phyloP scores from a whole-genome alignment of 2,329 filamentous ascomycete species.

The Fusarium hostae region DNA sequence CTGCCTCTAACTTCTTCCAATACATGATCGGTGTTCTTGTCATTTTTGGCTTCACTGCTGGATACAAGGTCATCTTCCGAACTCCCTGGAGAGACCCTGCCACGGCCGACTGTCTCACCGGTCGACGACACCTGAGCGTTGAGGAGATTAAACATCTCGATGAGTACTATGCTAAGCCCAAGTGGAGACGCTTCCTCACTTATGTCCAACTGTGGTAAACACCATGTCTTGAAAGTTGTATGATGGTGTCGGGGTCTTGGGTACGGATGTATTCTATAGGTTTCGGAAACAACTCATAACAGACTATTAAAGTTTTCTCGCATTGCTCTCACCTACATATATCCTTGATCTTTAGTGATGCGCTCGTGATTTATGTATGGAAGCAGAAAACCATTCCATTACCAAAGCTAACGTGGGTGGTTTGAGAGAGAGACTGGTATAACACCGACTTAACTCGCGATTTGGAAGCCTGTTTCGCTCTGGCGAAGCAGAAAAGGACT shows the following conservation, averaged over 20 bases:
- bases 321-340: neutral
- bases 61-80: conserved; percentile 31
- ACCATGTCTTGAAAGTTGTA: neutral
- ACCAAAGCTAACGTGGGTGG: neutral
- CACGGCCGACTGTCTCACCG: conserved; percentile 33
- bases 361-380: neutral
- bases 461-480: fast-evolving
- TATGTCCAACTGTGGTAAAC: conserved; percentile 35
- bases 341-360: no score
- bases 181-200: conserved; percentile 36
- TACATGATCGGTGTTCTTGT: conserved; percentile 18
- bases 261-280: neutral
- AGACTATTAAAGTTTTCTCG: no score
- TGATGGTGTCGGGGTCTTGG: neutral
- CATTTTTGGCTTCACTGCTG: conserved; percentile 34
- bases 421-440: neutral
- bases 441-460: fast-evolving
- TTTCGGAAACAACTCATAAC: neutral
- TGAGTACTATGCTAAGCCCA: conserved; percentile 21
- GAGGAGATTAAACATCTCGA: conserved; percentile 37
- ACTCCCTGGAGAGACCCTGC: conserved; percentile 35
- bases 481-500: neutral
- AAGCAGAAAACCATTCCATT: no score
- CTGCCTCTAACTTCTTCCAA: neutral
- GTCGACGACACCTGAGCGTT: conserved; percentile 15